Evolutionary conservation across 306 rosid species (phyloP).

Genomic region (Malus sylvestris): DNA sequence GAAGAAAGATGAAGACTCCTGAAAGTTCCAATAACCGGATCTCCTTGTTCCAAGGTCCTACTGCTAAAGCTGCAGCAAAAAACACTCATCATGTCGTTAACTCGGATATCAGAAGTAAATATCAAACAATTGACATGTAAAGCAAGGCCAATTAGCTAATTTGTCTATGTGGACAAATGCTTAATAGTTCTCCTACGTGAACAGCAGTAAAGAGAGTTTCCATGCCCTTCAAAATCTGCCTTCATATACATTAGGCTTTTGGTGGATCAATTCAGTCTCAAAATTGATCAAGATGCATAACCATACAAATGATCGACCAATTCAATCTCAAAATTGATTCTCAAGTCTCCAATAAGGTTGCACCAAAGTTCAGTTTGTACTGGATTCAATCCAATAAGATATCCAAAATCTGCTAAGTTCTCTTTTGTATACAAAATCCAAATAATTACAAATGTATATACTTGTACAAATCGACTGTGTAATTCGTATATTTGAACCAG

Average conservation of each 20-base stretch:
- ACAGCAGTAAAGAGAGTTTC: background rate
- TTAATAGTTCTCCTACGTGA: background rate
- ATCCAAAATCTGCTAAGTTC: background rate
- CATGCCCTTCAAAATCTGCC: background rate
- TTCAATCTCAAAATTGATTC: background rate
- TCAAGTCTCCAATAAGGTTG: background rate
- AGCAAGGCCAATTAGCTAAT: background rate
- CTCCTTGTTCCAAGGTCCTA: slow-evolving; percentile 18
- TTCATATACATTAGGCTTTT: background rate
- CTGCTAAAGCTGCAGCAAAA: slow-evolving; percentile 49
- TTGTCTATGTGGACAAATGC: background rate
- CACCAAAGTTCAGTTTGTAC: background rate
- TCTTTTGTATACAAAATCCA: background rate
- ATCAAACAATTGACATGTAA: background rate
- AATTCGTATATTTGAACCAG: background rate
- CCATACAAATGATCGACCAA: background rate
- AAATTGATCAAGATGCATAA: background rate
- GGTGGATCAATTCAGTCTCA: background rate
- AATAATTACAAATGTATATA: background rate
- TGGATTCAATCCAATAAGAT: background rate
- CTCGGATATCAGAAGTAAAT: background rate
- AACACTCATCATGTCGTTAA: background rate
- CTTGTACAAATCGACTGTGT: background rate
- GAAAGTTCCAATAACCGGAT: slow-evolving; percentile 34
- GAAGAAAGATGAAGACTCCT: slow-evolving; percentile 16